A percentile compares a stretch with the other conserved stretches of the same genome.
phyloP scores from a whole-genome alignment of 2,329 filamentous ascomycete genomes.

The Phialophora verrucosa region DNA sequence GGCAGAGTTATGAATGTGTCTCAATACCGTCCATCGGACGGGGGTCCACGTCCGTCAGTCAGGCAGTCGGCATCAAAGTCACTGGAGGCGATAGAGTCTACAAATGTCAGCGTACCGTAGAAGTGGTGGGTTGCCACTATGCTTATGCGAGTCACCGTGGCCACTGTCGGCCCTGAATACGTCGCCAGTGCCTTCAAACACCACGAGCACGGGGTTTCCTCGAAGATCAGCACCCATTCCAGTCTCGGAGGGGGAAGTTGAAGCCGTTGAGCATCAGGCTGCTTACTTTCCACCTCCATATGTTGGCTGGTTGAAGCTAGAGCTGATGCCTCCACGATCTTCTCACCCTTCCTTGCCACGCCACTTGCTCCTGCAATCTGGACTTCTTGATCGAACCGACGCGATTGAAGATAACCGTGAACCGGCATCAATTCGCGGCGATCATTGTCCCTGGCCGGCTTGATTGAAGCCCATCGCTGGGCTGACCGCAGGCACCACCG shows the following conservation, averaged over 20 bases:
- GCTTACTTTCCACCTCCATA: background rate
- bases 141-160: background rate
- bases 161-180: background rate
- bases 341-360: background rate
- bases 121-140: background rate
- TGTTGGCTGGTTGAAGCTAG: background rate
- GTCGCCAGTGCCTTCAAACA: background rate
- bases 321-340: background rate
- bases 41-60: no score
- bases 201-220: background rate
- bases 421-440: background rate
- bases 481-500: background rate
- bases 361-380: background rate
- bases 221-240: background rate
- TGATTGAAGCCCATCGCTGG: background rate
- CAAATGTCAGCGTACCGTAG: background rate
- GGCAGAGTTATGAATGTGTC: background rate
- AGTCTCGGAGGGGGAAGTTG: background rate
- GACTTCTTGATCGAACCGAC: background rate
- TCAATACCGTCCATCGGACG: background rate
- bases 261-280: background rate
- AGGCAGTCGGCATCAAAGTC: background rate
- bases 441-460: background rate
- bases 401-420: background rate
- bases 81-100: background rate